phyloP scores from a whole-genome alignment of 1,284 basidiomycete species.

The Veloporphyrellus conicus region DNA sequence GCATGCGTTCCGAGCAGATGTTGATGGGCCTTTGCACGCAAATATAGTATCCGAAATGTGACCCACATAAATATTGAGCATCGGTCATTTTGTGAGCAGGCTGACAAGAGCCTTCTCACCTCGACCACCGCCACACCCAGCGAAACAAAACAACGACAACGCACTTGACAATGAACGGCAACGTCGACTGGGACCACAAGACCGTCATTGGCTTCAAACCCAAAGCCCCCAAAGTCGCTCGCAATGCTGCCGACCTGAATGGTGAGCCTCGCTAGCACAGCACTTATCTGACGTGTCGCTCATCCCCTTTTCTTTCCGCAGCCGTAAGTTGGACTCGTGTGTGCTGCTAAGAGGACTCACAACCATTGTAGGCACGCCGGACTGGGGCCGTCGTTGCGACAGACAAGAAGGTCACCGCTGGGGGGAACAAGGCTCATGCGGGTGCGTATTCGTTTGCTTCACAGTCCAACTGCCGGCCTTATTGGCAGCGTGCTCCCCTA shows the following conservation, averaged over 20 bases:
- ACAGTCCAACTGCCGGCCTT: conserved; percentile 1
- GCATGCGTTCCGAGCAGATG: too few species aligned
- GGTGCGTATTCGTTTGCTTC: conserved; percentile 41
- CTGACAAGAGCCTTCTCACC: background rate
- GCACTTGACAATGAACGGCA: conserved; percentile 45
- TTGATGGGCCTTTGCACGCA: too few species aligned
- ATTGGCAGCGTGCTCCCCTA: conserved; percentile 25
- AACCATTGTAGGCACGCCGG: conserved; percentile 55
- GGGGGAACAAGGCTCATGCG: conserved; percentile 68
- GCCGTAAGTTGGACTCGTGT: conserved; percentile 44
- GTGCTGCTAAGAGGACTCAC: background rate
- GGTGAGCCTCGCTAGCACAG: conserved; percentile 40
- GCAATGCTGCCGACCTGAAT: conserved; percentile 67
- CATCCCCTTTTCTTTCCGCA: conserved; percentile 23
- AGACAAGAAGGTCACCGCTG: conserved; percentile 68
- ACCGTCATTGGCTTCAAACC: conserved; percentile 75
- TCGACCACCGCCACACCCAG: conserved; percentile 14
- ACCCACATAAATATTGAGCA: too few species aligned
- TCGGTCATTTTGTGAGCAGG: too few species aligned
- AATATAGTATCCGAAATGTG: too few species aligned
- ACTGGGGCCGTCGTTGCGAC: conserved; percentile 69
- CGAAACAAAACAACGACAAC: background rate
- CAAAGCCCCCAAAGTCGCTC: conserved; percentile 65
- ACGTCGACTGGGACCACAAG: conserved; percentile 67
- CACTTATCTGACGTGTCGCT: background rate